Percentiles rank a stretch among this genome's conserved stretches.
Evolutionary conservation across 768 basidiomycete genomes (phyloP).

Genomic region (Solioccasus polychromus): DNA sequence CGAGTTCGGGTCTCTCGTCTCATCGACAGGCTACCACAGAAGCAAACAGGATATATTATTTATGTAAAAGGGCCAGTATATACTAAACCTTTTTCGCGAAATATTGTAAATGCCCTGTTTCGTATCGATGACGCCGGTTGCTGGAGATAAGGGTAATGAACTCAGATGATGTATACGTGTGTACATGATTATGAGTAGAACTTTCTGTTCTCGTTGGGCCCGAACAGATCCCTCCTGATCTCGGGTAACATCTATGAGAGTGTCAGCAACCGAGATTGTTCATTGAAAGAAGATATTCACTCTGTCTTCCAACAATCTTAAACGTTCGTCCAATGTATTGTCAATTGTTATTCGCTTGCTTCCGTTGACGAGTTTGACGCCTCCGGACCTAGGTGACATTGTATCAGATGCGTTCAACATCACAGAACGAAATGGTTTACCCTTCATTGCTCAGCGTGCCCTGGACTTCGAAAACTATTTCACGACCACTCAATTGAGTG

Average conservation of each 20-base stretch:
- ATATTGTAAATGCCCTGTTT: not conserved
- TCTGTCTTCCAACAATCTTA: constrained; percentile 86
- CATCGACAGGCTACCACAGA: not conserved
- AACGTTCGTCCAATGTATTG: constrained; percentile 91
- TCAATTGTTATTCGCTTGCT: constrained; percentile 82
- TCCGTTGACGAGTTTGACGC: constrained; percentile 72
- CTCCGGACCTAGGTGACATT: constrained; percentile 63
- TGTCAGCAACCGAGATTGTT: not conserved
- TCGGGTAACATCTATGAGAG: constrained; percentile 88
- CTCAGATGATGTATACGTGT: not conserved
- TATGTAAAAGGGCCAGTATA: not conserved
- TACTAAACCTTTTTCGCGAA: not conserved
- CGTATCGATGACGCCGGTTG: not conserved
- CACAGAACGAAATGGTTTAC: constrained; percentile 37
- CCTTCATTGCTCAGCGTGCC: constrained; percentile 62
- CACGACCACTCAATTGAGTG: constrained; percentile 73
- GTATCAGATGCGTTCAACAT: not conserved
- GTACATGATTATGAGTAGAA: constrained; percentile 61
- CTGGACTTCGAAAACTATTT: constrained; percentile 57
- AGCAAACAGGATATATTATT: constrained; percentile 3
- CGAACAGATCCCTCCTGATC: constrained; percentile 86
- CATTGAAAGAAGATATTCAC: constrained; percentile 43
- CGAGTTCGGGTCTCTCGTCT: too few relatives aligned
- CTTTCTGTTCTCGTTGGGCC: constrained; percentile 86
- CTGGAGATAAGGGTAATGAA: not conserved